These are phyloP conservation scores for Sporisorium sorghi DNA, from an alignment of 1,284 basidiomycete genomes.

Conservation along the genomic window DNA sequence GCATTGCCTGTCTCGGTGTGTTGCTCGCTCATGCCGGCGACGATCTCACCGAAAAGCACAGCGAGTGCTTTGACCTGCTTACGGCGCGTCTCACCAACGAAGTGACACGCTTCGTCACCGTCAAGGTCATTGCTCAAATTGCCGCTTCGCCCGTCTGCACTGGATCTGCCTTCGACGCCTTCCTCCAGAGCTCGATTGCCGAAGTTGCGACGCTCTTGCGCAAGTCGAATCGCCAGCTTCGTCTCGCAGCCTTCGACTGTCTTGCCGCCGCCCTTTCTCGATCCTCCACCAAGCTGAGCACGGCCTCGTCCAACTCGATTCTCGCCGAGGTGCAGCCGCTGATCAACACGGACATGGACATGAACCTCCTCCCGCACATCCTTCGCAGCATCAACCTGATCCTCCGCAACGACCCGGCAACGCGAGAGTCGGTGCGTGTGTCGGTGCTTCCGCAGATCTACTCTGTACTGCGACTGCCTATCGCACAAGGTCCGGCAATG, in stretches of 20 bases:
- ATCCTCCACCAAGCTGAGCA: constrained; percentile 69
- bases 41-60: constrained; percentile 71
- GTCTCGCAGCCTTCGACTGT: constrained; percentile 83
- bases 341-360: constrained; percentile 53
- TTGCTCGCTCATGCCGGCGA: constrained; percentile 88
- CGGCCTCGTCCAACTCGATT: constrained; percentile 39
- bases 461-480: constrained; percentile 79
- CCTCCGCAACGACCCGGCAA: constrained; percentile 33
- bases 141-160: constrained; percentile 70
- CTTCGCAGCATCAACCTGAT: constrained; percentile 51
- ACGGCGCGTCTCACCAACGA: constrained; percentile 78
- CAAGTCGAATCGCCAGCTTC: constrained; percentile 82
- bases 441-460: constrained; percentile 78
- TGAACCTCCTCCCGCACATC: constrained; percentile 55
- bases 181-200: constrained; percentile 80
- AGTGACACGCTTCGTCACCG: constrained; percentile 72
- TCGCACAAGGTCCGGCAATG: constrained; percentile 79
- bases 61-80: constrained; percentile 76
- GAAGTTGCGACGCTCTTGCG: constrained; percentile 82
- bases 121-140: constrained; percentile 71
- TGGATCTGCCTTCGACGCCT: constrained; percentile 74
- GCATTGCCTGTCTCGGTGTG: constrained; percentile 84
- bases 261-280: constrained; percentile 80
- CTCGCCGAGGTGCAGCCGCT: constrained; percentile 57
- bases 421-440: constrained; percentile 33